These are phyloP conservation scores for Paramecium tetraurelia DNA, from an alignment of 73 alveolate genomes.

Conservation along the genomic window DNA sequence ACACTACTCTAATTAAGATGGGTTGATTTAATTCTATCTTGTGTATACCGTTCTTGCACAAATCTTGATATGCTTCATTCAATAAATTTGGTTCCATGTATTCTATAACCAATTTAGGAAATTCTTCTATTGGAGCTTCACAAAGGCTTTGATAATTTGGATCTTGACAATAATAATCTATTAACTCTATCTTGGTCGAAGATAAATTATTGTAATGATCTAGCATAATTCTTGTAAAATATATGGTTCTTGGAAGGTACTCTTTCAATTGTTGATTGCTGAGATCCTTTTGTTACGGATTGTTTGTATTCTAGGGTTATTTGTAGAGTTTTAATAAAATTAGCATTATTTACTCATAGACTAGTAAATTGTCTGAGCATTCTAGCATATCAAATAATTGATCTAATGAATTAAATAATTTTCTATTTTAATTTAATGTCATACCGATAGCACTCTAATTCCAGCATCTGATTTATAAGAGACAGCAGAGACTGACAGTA, in stretches of 20 bases:
- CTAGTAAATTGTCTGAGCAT: background rate
- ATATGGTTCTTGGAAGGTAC: background rate
- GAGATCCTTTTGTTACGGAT: background rate
- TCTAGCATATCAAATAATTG: background rate
- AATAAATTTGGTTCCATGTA: background rate
- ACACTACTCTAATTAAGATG: background rate
- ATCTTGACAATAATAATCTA: background rate
- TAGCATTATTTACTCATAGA: background rate
- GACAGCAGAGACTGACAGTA: background rate
- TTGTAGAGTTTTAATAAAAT: background rate
- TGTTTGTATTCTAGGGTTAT: background rate
- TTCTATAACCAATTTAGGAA: background rate
- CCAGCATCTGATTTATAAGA: background rate
- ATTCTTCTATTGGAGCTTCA: background rate
- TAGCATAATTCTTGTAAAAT: background rate
- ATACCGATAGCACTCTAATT: background rate
- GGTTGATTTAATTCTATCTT: background rate
- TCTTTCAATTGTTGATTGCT: background rate
- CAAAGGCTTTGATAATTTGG: background rate
- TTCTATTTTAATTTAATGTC: background rate
- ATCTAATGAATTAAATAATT: background rate
- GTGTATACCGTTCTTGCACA: background rate
- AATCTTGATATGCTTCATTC: background rate
- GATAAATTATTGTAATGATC: slow-evolving; percentile 10
- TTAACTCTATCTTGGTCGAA: background rate